Conservation (phyloP, 1,284 basidiomycete genomes). For the Apiotrichum siamense region DNA sequence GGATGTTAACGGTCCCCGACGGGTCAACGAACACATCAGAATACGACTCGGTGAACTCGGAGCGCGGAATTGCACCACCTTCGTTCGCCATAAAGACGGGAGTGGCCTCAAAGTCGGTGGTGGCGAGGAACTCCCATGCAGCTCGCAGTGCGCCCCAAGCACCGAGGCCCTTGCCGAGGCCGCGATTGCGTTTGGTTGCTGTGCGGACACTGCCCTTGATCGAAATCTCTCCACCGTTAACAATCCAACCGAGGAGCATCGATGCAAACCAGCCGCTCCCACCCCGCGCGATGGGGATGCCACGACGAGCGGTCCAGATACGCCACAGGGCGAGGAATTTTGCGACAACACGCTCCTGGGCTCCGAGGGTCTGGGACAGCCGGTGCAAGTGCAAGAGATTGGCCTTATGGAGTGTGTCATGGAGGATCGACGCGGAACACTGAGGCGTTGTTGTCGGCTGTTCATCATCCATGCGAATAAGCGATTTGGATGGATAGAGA, state of each 20-base stretch:
- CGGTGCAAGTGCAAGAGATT: conserved; percentile 66
- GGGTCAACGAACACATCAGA: conserved; percentile 68
- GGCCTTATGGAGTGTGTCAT: conserved; percentile 59
- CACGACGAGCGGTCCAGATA: conserved; percentile 85
- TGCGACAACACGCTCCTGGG: conserved; percentile 51
- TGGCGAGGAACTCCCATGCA: conserved; percentile 51
- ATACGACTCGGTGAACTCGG: conserved; percentile 39
- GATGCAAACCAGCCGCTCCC: conserved; percentile 65
- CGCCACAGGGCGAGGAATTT: conserved; percentile 76
- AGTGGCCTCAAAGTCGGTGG: conserved; percentile 61
- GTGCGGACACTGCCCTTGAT: conserved; percentile 27
- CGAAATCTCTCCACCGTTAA: conserved; percentile 61
- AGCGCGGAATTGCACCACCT: conserved; percentile 33
- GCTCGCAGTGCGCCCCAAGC: conserved; percentile 44
- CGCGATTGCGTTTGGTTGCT: conserved; percentile 39
- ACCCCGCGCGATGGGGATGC: conserved; percentile 56
- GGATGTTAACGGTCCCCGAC: conserved; percentile 69
- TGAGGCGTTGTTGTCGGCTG: conserved; percentile 57
- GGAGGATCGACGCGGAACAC: conserved; percentile 73
- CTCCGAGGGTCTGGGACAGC: conserved; percentile 58
- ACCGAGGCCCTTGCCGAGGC: conserved; percentile 51
- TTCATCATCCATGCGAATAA: conserved; percentile 52
- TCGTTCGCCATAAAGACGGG: conserved; percentile 57
- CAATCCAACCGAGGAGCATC: conserved; percentile 63
- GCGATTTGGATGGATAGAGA: conserved; percentile 69